Evolutionary conservation across 371 early-diverging fungal species (phyloP).

Genomic region (Mucor sp.): DNA sequence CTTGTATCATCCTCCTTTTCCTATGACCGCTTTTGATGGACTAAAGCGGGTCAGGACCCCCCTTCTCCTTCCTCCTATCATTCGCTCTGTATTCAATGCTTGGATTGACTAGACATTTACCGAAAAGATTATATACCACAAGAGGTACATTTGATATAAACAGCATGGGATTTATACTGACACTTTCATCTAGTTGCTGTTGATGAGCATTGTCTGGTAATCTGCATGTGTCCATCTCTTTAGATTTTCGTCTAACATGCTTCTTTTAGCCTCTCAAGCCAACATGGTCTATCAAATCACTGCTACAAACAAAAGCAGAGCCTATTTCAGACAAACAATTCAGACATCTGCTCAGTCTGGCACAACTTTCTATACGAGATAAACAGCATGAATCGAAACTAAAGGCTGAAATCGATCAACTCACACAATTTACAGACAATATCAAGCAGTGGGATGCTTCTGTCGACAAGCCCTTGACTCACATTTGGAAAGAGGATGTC

Average conservation of each 20-base stretch:
- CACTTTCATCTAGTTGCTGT: conserved; percentile 3
- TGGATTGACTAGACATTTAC: not conserved
- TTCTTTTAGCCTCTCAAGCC: conserved; percentile 27
- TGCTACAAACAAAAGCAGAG: conserved; percentile 18
- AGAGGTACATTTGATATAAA: conserved; percentile 1
- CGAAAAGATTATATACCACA: conserved; percentile 2
- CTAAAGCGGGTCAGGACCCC: not conserved
- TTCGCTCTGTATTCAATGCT: not conserved
- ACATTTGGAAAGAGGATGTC: conserved; percentile 34
- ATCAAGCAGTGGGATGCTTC: conserved; percentile 22
- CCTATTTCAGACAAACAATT: conserved; percentile 38
- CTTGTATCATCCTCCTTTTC: not conserved
- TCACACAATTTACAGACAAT: conserved; percentile 35
- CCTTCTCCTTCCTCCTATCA: not conserved
- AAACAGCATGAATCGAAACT: conserved; percentile 14
- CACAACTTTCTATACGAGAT: conserved; percentile 27
- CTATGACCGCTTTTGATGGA: not conserved
- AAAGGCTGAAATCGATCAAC: conserved; percentile 34
- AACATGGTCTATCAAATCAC: conserved; percentile 34
- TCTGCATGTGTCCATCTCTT: not conserved
- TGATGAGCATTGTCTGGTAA: conserved; percentile 20
- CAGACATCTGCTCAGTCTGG: conserved; percentile 32
- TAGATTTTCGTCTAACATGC: not conserved
- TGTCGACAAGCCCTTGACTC: conserved; percentile 30
- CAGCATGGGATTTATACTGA: not conserved